Evolutionary conservation across 202 grass and related monocot species (phyloP).

Genomic region (Eragrostis tef): DNA sequence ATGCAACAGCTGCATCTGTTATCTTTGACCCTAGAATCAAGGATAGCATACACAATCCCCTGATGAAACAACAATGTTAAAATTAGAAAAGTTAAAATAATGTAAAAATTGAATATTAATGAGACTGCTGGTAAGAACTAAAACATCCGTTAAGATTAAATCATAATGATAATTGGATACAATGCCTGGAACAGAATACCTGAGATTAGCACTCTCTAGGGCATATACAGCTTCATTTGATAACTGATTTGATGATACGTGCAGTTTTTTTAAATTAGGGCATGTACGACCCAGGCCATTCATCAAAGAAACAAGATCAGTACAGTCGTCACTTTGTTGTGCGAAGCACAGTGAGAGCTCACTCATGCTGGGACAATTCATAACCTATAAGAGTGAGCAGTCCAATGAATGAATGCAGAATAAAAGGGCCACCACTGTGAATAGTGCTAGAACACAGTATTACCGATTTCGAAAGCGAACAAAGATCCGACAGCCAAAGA

Average conservation of each 20-base stretch:
- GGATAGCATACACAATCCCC: slow-evolving; percentile 83
- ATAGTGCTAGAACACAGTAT: slow-evolving; percentile 39
- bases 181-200: slow-evolving; percentile 54
- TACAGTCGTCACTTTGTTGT: slow-evolving; percentile 71
- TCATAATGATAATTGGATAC: slow-evolving; percentile 7
- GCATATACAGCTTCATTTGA: slow-evolving; percentile 85
- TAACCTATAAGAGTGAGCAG: slow-evolving; percentile 53
- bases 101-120: slow-evolving; percentile 25
- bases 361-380: slow-evolving; percentile 81
- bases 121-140: slow-evolving; percentile 12
- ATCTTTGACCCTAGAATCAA: slow-evolving; percentile 90
- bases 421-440: background rate
- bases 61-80: slow-evolving; percentile 52
- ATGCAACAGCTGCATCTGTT: slow-evolving; percentile 88
- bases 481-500: slow-evolving; percentile 85
- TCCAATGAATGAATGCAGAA: slow-evolving; percentile 34
- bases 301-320: slow-evolving; percentile 78
- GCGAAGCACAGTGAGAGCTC: slow-evolving; percentile 82
- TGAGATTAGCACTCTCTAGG: slow-evolving; percentile 78
- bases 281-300: slow-evolving; percentile 73
- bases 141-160: slow-evolving; percentile 3
- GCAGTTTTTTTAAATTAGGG: slow-evolving; percentile 71
- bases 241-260: slow-evolving; percentile 73
- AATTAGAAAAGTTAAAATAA: slow-evolving; percentile 32
- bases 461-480: slow-evolving; percentile 87